phyloP scores from a whole-genome alignment of 2,329 filamentous ascomycete species.

The Trichocomaceae sp. region DNA sequence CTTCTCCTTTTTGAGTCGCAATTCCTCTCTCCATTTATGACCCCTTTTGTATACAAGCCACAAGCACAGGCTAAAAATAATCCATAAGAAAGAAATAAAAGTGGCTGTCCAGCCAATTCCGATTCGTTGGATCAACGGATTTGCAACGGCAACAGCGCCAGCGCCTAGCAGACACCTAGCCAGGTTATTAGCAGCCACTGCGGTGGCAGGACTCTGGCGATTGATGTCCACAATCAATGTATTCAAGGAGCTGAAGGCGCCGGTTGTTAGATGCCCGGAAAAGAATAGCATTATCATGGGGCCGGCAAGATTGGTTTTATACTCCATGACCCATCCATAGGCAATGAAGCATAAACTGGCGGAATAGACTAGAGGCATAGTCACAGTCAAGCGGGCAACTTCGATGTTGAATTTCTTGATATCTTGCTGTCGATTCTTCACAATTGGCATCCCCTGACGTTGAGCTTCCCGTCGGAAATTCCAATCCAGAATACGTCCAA shows the following conservation, averaged over 20 bases:
- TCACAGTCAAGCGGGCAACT: constrained; percentile 35
- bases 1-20: background rate
- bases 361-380: constrained; percentile 21
- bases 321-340: constrained; percentile 39
- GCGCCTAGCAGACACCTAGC: constrained; percentile 39
- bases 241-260: constrained; percentile 5
- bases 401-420: constrained; percentile 39
- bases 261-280: constrained; percentile 31
- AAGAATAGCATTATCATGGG: constrained; percentile 36
- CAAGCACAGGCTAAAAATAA: constrained; percentile 18
- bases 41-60: constrained; percentile 19
- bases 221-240: constrained; percentile 16
- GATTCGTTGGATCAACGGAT: constrained; percentile 20
- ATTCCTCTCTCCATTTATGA: constrained; percentile 11
- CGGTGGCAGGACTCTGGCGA: constrained; percentile 34
- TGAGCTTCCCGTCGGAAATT: constrained; percentile 37
- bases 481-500: constrained; percentile 36
- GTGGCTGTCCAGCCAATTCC: constrained; percentile 23
- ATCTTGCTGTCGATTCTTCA: constrained; percentile 30
- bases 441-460: constrained; percentile 25
- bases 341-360: constrained; percentile 21
- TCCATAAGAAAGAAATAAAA: constrained; percentile 19
- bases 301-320: constrained; percentile 25
- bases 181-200: constrained; percentile 41
- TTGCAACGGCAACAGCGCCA: constrained; percentile 25